phyloP scores from a whole-genome alignment of 345 rosid genomes.

The Rhizophora mangle region DNA sequence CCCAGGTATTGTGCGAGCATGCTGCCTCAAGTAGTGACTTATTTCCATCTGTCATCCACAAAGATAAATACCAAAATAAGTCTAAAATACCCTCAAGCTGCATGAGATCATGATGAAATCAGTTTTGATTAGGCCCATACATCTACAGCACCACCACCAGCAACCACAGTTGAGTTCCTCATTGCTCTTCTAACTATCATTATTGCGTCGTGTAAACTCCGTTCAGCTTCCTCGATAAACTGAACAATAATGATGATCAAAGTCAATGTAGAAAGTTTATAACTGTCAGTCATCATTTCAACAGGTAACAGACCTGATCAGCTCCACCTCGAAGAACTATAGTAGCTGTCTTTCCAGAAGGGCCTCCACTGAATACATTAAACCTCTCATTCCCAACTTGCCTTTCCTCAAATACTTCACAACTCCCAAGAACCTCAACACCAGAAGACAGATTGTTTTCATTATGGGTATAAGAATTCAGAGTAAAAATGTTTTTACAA shows the following conservation, averaged over 20 bases:
- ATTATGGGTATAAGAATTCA: not conserved
- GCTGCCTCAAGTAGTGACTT: conserved; percentile 83
- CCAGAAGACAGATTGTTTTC: conserved; percentile 2
- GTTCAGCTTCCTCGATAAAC: conserved; percentile 99
- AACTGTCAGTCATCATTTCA: not conserved
- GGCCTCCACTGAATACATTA: conserved; percentile 97
- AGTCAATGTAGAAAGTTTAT: not conserved
- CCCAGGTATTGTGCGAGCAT: conserved; percentile 93
- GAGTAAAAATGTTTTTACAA: not conserved
- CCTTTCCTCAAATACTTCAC: conserved; percentile 90
- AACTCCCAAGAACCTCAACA: conserved; percentile 88
- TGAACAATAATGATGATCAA: conserved; percentile 21
- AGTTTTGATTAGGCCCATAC: conserved; percentile 42
- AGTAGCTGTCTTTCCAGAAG: conserved; percentile 89
- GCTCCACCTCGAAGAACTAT: conserved; percentile 99
- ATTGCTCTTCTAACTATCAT: conserved; percentile 98
- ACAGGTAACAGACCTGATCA: conserved; percentile 72
- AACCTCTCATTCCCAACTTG: conserved; percentile 99
- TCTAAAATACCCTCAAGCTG: not conserved
- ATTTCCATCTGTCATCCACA: conserved; percentile 81
- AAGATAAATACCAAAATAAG: conserved; percentile 9
- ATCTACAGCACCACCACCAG: conserved; percentile 99
- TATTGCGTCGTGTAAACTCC: conserved; percentile 98
- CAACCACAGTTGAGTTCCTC: conserved; percentile 96
- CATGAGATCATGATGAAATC: conserved; percentile 3